A percentile compares a stretch with the other conserved stretches of the same genome.
Evolutionary conservation across 371 early-diverging fungal species (phyloP).

Genomic region (Basidiobolus meristosporus): DNA sequence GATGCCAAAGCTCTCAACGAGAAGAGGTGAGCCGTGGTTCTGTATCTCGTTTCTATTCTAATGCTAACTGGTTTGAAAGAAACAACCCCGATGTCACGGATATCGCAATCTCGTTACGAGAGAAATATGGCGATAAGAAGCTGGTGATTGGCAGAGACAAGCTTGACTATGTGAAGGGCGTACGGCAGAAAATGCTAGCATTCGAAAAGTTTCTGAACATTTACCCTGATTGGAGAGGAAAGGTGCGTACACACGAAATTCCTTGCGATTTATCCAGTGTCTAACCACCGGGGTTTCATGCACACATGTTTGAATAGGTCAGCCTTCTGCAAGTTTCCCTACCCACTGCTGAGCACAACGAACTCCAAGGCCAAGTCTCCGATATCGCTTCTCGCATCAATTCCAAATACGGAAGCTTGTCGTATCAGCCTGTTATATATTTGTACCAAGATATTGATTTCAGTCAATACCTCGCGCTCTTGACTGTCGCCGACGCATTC

Average conservation of each 20-base stretch:
- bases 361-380: constrained; percentile 61
- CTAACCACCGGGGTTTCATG: background rate
- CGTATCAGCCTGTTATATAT: constrained; percentile 85
- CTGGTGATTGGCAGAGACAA: constrained; percentile 88
- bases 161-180: constrained; percentile 87
- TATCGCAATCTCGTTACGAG: constrained; percentile 44
- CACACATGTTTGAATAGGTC: constrained; percentile 3
- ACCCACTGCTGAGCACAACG: constrained; percentile 44
- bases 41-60: too few species aligned
- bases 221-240: constrained; percentile 60
- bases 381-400: constrained; percentile 81
- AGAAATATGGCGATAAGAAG: constrained; percentile 66
- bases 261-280: too few species aligned
- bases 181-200: constrained; percentile 76
- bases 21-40: constrained; percentile 30
- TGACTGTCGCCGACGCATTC: constrained; percentile 78
- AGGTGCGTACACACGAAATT: background rate
- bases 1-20: constrained; percentile 32
- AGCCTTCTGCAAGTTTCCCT: constrained; percentile 52
- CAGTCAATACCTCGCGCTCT: constrained; percentile 76
- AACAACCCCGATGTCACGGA: constrained; percentile 45
- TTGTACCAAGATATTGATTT: constrained; percentile 73
- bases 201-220: constrained; percentile 62
- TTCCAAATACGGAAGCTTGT: constrained; percentile 77
- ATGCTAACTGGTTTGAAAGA: constrained; percentile 3